Evolutionary conservation across 1,284 basidiomycete genomes (phyloP), one percentile per base, ranked within the genome.

Genomic region (Puccinia novopanici): DNA sequence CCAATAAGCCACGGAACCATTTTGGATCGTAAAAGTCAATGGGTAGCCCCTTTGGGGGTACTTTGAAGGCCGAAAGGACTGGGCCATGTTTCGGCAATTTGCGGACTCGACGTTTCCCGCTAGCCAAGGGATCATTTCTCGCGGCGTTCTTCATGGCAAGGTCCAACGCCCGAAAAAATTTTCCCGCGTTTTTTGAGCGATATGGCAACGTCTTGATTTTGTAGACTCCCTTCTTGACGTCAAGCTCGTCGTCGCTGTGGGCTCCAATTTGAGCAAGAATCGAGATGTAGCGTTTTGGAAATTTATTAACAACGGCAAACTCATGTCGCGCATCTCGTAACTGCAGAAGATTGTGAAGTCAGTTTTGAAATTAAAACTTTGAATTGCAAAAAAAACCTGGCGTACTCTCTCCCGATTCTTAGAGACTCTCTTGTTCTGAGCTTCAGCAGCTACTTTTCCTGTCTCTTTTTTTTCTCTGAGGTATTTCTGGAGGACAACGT

Each of bases 11-110:
- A 15, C 37, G 22, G 63, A 42, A 71, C 76, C 76, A 78, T 59
- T 40, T 37, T 42, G 76, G 50, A 27, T 59, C 2, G 30, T 78
- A 78, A 17, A 78, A 78, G 48, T 78, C 67, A 27, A 78, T 70
- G 2, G 65, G 65, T 42, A 78, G 30, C 24, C 52, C 52, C 30
- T 73, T 80, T 19, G 78, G 78, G 0, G 59, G 42, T 9, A 15
- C 34, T 37, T 34, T 73, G 22, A 34, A 78, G 1, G 13, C n/a
- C 0, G 76, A 78, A n/a, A 12, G 17, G 30, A 59, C n/a, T 3
- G 76, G 76, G 12, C 17, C n/a, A n/a, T n/a, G 9, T 30, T 71
- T 71, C 34, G 76, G 76, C 17, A 78, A 30, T 61, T 50, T 42
- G 52, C 67, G 37, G 6, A n/a, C 57, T n/a, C 48, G 10, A 9